Percentiles rank a stretch among this genome's conserved stretches.
Evolutionary conservation across 2,329 filamentous ascomycete genomes (phyloP).

Genomic region (Pseudopithomyces maydicus): DNA sequence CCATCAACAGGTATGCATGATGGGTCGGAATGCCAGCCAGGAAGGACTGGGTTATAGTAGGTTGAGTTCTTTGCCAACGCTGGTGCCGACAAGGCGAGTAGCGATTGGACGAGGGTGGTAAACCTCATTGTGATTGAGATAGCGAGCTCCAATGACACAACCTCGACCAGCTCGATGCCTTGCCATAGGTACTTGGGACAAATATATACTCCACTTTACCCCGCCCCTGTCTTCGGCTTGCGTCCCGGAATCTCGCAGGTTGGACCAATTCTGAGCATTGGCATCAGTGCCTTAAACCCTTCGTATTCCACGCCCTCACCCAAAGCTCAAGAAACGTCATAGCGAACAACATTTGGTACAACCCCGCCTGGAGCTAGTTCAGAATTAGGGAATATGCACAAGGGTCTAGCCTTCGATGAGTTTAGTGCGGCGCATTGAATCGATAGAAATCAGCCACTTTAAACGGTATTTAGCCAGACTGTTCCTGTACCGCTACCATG

Average conservation of each 20-base stretch:
- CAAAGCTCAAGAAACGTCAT: no score
- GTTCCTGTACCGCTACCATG: neutral
- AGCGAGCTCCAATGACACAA: neutral
- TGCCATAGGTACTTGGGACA: neutral
- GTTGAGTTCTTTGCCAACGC: neutral
- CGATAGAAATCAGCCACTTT: neutral
- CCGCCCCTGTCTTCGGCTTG: no score
- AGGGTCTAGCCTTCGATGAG: neutral
- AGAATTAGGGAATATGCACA: neutral
- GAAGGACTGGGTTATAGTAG: slow-evolving; percentile 2
- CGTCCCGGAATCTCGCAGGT: no score
- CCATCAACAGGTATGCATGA: neutral
- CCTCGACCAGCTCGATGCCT: neutral
- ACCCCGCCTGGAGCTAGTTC: neutral
- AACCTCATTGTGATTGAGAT: neutral
- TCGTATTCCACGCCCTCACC: no score
- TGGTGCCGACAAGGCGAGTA: neutral
- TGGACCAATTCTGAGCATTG: no score
- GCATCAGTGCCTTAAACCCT: no score
- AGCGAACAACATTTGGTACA: no score
- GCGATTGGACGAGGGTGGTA: neutral
- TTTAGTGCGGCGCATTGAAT: neutral
- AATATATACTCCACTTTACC: no score
- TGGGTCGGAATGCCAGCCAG: slow-evolving; percentile 1
- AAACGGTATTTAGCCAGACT: neutral